These are phyloP conservation scores for Claviceps sp. DNA, from an alignment of 2,329 filamentous ascomycete species.

Conservation along the genomic window DNA sequence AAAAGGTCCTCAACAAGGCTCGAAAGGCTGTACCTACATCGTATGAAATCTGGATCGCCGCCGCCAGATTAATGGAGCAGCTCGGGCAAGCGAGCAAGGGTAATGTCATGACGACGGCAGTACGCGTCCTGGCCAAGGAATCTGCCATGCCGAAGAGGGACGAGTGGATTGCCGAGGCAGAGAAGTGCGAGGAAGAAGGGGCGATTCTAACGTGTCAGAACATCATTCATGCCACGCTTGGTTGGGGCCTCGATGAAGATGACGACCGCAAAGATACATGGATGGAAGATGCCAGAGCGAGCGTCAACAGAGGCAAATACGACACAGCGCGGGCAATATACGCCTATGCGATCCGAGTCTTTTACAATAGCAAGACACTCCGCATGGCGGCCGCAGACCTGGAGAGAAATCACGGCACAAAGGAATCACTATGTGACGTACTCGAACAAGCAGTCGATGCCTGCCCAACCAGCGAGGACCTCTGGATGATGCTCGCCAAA, in stretches of 20 bases:
- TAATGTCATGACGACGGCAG: slow-evolving; percentile 88
- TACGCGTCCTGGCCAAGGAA: slow-evolving; percentile 77
- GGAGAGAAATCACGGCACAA: slow-evolving; percentile 77
- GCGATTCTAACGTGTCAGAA: slow-evolving; percentile 74
- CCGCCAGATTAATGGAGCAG: slow-evolving; percentile 81
- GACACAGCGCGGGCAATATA: slow-evolving; percentile 91
- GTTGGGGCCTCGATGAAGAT: slow-evolving; percentile 87
- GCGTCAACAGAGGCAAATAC: slow-evolving; percentile 69
- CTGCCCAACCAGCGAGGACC: slow-evolving; percentile 76
- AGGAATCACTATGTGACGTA: slow-evolving; percentile 69
- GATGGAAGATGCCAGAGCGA: slow-evolving; percentile 81
- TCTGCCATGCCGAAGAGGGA: slow-evolving; percentile 95
- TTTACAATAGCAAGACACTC: slow-evolving; percentile 73
- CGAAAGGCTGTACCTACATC: slow-evolving; percentile 88
- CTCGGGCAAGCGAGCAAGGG: slow-evolving; percentile 64
- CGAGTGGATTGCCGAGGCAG: slow-evolving; percentile 91
- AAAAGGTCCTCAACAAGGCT: slow-evolving; percentile 88
- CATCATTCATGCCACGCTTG: slow-evolving; percentile 85
- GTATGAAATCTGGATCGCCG: slow-evolving; percentile 93
- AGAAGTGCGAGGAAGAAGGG: slow-evolving; percentile 87
- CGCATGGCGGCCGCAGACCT: slow-evolving; percentile 88
- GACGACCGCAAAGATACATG: slow-evolving; percentile 93
- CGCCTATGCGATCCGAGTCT: slow-evolving; percentile 77
- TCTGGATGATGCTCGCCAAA: slow-evolving; percentile 93
- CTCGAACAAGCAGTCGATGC: slow-evolving; percentile 90